Percentiles rank a stretch among this genome's conserved stretches.
phyloP scores from a whole-genome alignment of 495 filamentous ascomycete genomes.

The Corynascus novoguineensis region DNA sequence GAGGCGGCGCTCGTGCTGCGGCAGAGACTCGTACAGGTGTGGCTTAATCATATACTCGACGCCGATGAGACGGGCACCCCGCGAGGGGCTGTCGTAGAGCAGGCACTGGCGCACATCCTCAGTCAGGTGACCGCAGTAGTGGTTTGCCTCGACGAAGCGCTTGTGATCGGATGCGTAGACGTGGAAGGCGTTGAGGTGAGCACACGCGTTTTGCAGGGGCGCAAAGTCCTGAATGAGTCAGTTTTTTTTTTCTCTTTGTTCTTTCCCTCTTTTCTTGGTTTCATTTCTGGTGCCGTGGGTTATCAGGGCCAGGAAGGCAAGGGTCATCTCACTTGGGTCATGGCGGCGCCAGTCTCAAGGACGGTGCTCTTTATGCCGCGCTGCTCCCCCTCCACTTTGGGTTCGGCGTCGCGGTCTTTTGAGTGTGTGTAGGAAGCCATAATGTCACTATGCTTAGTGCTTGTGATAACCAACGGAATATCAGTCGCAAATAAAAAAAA shows the following conservation, averaged over 20 bases:
- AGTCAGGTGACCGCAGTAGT: slow-evolving; percentile 79
- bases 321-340: slow-evolving; percentile 53
- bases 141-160: slow-evolving; percentile 69
- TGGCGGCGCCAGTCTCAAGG: slow-evolving; percentile 59
- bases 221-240: slow-evolving; percentile 52
- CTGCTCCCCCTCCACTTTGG: slow-evolving; percentile 45
- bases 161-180: slow-evolving; percentile 64
- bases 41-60: slow-evolving; percentile 91
- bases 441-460: background rate
- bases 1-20: slow-evolving; percentile 58
- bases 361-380: slow-evolving; percentile 52
- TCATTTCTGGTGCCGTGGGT: too few species aligned
- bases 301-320: too few species aligned
- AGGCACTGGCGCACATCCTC: slow-evolving; percentile 72
- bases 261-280: too few species aligned
- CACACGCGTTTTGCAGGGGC: slow-evolving; percentile 73
- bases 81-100: slow-evolving; percentile 65
- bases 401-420: slow-evolving; percentile 15
- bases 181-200: slow-evolving; percentile 82
- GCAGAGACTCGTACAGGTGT: slow-evolving; percentile 59
- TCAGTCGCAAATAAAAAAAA: background rate
- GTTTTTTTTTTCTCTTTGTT: too few species aligned
- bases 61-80: slow-evolving; percentile 70
- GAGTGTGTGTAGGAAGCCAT: slow-evolving; percentile 11
- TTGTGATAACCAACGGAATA: background rate